Base-by-base conservation (phyloP, 495 filamentous ascomycete genomes). In the Astrothelium subdiscretum region DNA sequence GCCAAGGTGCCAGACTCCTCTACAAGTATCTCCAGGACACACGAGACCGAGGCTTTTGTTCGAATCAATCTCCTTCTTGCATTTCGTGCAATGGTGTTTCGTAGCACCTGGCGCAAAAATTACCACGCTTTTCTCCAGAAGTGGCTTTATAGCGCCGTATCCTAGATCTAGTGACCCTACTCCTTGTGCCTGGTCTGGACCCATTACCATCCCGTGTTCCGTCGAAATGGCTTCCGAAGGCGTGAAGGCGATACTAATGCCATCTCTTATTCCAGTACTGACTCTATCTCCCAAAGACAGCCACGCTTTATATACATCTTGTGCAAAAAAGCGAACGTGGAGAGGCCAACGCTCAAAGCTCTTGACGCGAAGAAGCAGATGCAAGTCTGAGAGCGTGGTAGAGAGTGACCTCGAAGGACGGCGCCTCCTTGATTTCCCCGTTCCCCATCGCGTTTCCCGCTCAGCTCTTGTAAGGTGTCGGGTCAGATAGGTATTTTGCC, bases 311-410 rank as follows among this genome's bases (percentile, higher is more conserved):
- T 86, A 78, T 0, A 87, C 86, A 61, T 95, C 87, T 0, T 77
- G 73, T 10, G 75, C 77, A 67, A 96, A 95, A 71, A 97, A 96
- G 10, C 87, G 84, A 20, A 97, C 68, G 18, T 81, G 79, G 32
- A 98, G 76, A n/a, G 91, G 91, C 91, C 90, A 95, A 29, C 80
- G 74, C 10, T 74, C 70, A 70, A 98, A 97, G 66, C 86, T 89
- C 2, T 81, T 79, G 6, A 89, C 88, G 1, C 88, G 80, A 6
- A 97, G 78, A 0, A 98, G 77, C 0, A 90, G 78, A 69, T 95
- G 87, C 20, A 98, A 73, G 66, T 91, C 90, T 1, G 84, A 83
- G 31, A 96, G 65, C 24, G 86, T 81, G 20, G 83, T 83, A 2
- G 69, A 77, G 42, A 94, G 66, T 3, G 79, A 87, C 22, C 85